Conservation (phyloP, 371 early-diverging fungal species). For the Mortierella sp. region DNA sequence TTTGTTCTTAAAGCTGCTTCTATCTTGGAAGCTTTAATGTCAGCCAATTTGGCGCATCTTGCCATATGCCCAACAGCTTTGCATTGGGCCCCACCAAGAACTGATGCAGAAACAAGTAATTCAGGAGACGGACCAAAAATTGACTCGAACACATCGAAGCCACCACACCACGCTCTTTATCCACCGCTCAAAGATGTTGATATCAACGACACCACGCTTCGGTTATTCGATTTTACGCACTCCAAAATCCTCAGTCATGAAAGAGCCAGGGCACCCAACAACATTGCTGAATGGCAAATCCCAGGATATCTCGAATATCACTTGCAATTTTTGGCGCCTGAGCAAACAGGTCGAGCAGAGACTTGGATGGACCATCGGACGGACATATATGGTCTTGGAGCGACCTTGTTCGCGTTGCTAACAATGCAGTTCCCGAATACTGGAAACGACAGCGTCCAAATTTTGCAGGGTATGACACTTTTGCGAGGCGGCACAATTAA, state of each 20-base stretch:
- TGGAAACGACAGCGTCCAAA: slow-evolving; percentile 68
- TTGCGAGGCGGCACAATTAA: background rate
- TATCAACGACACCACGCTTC: slow-evolving; percentile 44
- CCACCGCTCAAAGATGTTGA: slow-evolving; percentile 27
- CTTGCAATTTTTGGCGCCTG: slow-evolving; percentile 63
- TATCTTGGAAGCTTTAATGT: slow-evolving; percentile 35
- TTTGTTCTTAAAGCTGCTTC: slow-evolving; percentile 49
- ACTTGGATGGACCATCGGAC: slow-evolving; percentile 72
- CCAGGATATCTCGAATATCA: slow-evolving; percentile 55
- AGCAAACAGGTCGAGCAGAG: slow-evolving; percentile 71
- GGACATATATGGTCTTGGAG: slow-evolving; percentile 70
- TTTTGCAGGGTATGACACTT: slow-evolving; percentile 59
- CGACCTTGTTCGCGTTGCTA: slow-evolving; percentile 63
- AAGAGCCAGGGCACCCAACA: slow-evolving; percentile 52
- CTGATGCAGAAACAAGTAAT: background rate
- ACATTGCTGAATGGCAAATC: slow-evolving; percentile 53
- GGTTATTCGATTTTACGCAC: slow-evolving; percentile 50
- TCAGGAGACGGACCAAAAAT: background rate
- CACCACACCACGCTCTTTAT: slow-evolving; percentile 6
- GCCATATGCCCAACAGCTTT: slow-evolving; percentile 41
- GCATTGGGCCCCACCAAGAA: slow-evolving; percentile 38
- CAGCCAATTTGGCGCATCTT: slow-evolving; percentile 37
- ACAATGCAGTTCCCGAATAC: slow-evolving; percentile 65
- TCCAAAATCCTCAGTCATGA: slow-evolving; percentile 56
- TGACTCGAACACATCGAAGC: background rate